Base-by-base conservation (phyloP, 345 rosid genomes). In the Eutrema yunnanense region DNA sequence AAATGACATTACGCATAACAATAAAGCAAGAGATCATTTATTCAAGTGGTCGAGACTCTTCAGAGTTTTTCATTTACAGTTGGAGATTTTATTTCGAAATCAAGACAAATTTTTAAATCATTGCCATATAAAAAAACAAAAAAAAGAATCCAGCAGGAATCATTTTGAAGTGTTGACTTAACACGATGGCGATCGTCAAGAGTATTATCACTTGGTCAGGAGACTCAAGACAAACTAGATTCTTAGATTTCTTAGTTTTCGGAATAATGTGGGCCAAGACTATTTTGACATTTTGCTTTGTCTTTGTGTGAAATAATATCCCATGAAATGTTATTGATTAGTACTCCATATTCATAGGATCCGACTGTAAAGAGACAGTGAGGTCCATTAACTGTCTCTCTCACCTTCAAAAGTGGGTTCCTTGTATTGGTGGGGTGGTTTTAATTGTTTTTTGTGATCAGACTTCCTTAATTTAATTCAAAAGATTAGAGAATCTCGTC, bases 321-420 rank as follows among this genome's bases (percentile, higher is more conserved):
- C 47, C 65, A 73, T 73, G 50, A 55, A 54, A 52, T 34, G 40
- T 72, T 19, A 44, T 63, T 73, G 65, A 65, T 43, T 54, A 34
- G 43, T 65, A 32, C 36, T 56, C 65, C 59, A 73, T 52, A 46
- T 65, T 56, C 77, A 73, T 73, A 56, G 77, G 77, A 65, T 73
- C 29, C 77, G 19, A 55, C 71, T 56, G 65, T 32, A 65, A 38
- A 63, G 58, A 47, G 36, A 71, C 65, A 65, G 14, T 22, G 58
- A 65, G 59, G 65, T 56, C 51, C 59, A 58, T 73, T 47, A 47
- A 11, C 0, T 65, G 44, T 48, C 51, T 55, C 59, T 64, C 22
- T 73, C 56, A 52, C 55, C 63, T 58, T 36, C 41, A 36, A 54
- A 16, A 63, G n/a, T 54, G 36, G 36, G 38, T 42, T 38, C 6